Conservation (phyloP, 441 rosid genomes). For the Macaranga tanarius region DNA sequence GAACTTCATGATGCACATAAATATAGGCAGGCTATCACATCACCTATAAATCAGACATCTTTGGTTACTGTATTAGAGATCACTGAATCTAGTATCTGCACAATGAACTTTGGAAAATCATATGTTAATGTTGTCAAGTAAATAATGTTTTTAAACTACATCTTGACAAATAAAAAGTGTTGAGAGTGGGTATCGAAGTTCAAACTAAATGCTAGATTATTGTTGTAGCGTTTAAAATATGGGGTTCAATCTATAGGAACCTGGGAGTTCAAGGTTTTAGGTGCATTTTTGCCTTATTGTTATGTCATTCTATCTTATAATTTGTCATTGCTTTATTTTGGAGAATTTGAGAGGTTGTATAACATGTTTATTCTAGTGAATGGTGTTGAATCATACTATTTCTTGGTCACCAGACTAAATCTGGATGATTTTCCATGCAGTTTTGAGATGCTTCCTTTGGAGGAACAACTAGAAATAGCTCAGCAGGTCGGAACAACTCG, state of each 20-base stretch:
- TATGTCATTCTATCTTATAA: neutral
- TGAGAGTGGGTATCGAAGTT: neutral
- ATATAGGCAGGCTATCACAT: neutral
- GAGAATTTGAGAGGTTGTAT: neutral
- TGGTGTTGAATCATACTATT: neutral
- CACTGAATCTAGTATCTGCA: neutral
- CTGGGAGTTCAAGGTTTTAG: neutral
- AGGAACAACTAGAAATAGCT: slow-evolving; percentile 87
- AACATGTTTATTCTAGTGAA: neutral
- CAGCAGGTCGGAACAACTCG: slow-evolving; percentile 87
- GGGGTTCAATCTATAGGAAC: neutral
- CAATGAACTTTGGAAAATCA: neutral
- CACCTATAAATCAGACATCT: neutral
- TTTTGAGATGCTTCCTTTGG: slow-evolving; percentile 90
- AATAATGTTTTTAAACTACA: neutral
- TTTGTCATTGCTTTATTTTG: neutral
- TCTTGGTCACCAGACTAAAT: neutral
- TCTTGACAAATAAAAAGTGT: neutral
- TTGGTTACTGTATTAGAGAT: neutral
- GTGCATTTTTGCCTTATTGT: neutral
- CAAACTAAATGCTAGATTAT: neutral
- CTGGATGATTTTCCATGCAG: slow-evolving; percentile 45
- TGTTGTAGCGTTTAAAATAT: neutral
- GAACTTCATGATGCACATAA: neutral
- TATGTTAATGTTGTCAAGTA: neutral